A percentile compares a stretch with the other conserved stretches of the same genome.
Conservation (phyloP, 495 filamentous ascomycete species). For the Penicillium canescens region DNA sequence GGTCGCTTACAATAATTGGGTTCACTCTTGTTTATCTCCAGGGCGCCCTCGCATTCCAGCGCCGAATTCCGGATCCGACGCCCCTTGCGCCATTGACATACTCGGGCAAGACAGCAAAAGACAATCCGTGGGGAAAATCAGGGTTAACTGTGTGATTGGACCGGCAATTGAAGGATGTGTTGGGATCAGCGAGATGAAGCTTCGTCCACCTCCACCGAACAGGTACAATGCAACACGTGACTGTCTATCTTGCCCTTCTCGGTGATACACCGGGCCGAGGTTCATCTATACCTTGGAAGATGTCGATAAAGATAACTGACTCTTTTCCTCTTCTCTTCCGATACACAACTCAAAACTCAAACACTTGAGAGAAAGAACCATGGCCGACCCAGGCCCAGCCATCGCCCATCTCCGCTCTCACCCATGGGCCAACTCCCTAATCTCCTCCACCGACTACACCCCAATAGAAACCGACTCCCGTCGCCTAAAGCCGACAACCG, state of each 20-base stretch:
- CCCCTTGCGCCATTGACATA: constrained; percentile 22
- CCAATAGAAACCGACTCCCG: constrained; percentile 40
- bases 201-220: constrained; percentile 6
- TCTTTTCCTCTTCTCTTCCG: not conserved
- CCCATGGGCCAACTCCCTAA: constrained; percentile 29
- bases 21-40: constrained; percentile 1
- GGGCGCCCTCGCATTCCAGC: constrained; percentile 18
- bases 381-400: constrained; percentile 19
- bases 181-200: not conserved
- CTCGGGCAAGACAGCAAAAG: constrained; percentile 11
- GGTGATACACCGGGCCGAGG: constrained; percentile 7
- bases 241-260: constrained; percentile 1
- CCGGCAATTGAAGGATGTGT: not conserved
- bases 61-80: constrained; percentile 16
- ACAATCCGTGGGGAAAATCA: not conserved
- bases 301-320: not conserved
- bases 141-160: not conserved
- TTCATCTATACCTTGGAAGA: not conserved
- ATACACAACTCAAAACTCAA: not conserved
- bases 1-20: not conserved
- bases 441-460: constrained; percentile 30
- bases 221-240: constrained; percentile 6
- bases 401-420: constrained; percentile 26
- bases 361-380: constrained; percentile 4
- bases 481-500: constrained; percentile 33